Percentiles rank a stretch among this genome's conserved stretches.
phyloP scores from a whole-genome alignment of 1,139 yeast genomes.

The Diutina pseudorugosa region DNA sequence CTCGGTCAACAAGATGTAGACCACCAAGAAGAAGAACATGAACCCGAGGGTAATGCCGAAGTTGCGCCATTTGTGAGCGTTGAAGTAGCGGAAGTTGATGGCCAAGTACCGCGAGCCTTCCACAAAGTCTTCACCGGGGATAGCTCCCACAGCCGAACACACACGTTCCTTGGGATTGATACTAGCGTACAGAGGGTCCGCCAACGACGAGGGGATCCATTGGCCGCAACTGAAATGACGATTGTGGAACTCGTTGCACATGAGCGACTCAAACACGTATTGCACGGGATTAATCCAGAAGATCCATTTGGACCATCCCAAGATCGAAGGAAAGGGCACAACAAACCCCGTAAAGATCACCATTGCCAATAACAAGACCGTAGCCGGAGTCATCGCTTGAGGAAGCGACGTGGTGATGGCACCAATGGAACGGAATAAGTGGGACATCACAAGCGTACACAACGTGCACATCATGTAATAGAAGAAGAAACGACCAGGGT shows the following conservation, averaged over 20 bases:
- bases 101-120: conserved; percentile 33
- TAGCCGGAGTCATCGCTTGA: conserved; percentile 69
- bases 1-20: conserved; percentile 27
- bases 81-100: conserved; percentile 22
- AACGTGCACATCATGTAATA: conserved; percentile 41
- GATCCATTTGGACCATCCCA: conserved; percentile 75
- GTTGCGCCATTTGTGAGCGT: conserved; percentile 37
- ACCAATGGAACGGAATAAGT: conserved; percentile 61
- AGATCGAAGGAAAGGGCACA: conserved; percentile 54
- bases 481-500: conserved; percentile 60
- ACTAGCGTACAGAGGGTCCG: conserved; percentile 9
- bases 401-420: conserved; percentile 46
- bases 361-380: conserved; percentile 46
- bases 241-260: conserved; percentile 48
- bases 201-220: conserved; percentile 14
- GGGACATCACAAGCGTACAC: conserved; percentile 57
- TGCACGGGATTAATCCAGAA: conserved; percentile 62
- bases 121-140: conserved; percentile 24
- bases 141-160: conserved; percentile 20
- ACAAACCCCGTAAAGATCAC: conserved; percentile 45
- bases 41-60: conserved; percentile 37
- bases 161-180: conserved; percentile 13
- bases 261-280: conserved; percentile 55
- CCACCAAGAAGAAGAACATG: conserved; percentile 20
- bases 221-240: conserved; percentile 27